Conservation (phyloP, 768 basidiomycete species). For the Candolleomyces eurysporus region DNA sequence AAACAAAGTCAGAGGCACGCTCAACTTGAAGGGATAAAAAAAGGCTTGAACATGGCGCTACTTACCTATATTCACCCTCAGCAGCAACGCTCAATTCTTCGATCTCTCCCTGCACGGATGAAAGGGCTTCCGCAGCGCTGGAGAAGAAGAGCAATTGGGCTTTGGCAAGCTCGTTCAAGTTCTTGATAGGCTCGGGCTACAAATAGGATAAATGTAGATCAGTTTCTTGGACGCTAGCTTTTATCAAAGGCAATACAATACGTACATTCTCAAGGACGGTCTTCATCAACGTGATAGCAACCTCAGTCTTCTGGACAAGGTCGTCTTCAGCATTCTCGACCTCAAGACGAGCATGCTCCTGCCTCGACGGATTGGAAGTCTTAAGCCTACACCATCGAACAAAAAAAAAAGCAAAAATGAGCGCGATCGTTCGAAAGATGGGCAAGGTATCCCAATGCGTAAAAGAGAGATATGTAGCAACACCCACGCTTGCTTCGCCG, state of each 20-base stretch:
- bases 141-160: slow-evolving; percentile 83
- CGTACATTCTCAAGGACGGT: slow-evolving; percentile 96
- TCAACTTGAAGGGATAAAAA: background rate
- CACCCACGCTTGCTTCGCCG: slow-evolving; percentile 82
- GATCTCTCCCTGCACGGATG: slow-evolving; percentile 84
- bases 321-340: slow-evolving; percentile 95
- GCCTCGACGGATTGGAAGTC: slow-evolving; percentile 66
- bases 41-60: background rate
- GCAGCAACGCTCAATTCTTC: slow-evolving; percentile 92
- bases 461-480: background rate
- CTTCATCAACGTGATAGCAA: slow-evolving; percentile 96
- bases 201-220: slow-evolving; percentile 1
- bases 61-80: slow-evolving; percentile 90
- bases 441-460: background rate
- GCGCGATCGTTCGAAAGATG: background rate
- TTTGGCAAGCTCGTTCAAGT: slow-evolving; percentile 88
- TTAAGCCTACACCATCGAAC: slow-evolving; percentile 57
- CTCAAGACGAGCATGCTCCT: slow-evolving; percentile 90
- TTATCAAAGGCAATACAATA: slow-evolving; percentile 11
- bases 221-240: slow-evolving; percentile 2
- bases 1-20: background rate
- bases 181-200: slow-evolving; percentile 94
- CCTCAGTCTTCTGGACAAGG: slow-evolving; percentile 96
- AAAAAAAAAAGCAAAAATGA: slow-evolving; percentile 1
- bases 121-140: slow-evolving; percentile 75